Percentiles rank a stretch among this genome's conserved stretches.
Evolutionary conservation across 2,329 filamentous ascomycete species (phyloP).

Genomic region (Decorospora gaudefroyi): DNA sequence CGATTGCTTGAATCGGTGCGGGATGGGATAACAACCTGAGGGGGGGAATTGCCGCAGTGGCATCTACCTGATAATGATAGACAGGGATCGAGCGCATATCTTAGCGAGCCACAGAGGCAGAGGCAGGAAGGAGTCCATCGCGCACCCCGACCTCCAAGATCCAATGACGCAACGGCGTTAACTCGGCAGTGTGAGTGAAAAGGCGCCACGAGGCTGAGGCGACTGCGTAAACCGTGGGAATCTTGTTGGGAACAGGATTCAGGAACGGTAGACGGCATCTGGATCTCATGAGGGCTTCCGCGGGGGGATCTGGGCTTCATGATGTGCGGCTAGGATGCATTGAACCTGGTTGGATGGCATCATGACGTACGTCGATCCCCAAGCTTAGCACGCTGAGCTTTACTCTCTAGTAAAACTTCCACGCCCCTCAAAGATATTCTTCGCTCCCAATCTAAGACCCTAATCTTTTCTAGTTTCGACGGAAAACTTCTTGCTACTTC

Average conservation of each 20-base stretch:
- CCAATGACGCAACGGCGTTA: slow-evolving; percentile 7
- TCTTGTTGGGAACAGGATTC: too few relatives aligned
- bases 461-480: background rate
- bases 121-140: slow-evolving; percentile 4
- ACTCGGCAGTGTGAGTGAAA: slow-evolving; percentile 1
- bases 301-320: slow-evolving; percentile 13
- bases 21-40: slow-evolving; percentile 10
- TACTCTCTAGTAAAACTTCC: slow-evolving; percentile 22
- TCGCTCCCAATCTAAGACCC: slow-evolving; percentile 3
- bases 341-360: slow-evolving; percentile 6
- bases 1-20: slow-evolving; percentile 12
- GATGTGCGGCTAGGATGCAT: slow-evolving; percentile 18
- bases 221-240: slow-evolving; percentile 3
- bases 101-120: slow-evolving; percentile 15
- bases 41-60: slow-evolving; percentile 9
- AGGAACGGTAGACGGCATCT: slow-evolving; percentile 7
- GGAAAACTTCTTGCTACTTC: background rate
- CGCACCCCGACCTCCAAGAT: background rate
- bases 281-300: slow-evolving; percentile 3
- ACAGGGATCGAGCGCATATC: slow-evolving; percentile 17
- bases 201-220: slow-evolving; percentile 2
- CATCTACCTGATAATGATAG: slow-evolving; percentile 11
- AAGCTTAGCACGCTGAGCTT: slow-evolving; percentile 21
- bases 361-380: slow-evolving; percentile 27
- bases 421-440: slow-evolving; percentile 9